Conservation (phyloP, 352 stramenopile species). For the Globisporangium heterothallicum region DNA sequence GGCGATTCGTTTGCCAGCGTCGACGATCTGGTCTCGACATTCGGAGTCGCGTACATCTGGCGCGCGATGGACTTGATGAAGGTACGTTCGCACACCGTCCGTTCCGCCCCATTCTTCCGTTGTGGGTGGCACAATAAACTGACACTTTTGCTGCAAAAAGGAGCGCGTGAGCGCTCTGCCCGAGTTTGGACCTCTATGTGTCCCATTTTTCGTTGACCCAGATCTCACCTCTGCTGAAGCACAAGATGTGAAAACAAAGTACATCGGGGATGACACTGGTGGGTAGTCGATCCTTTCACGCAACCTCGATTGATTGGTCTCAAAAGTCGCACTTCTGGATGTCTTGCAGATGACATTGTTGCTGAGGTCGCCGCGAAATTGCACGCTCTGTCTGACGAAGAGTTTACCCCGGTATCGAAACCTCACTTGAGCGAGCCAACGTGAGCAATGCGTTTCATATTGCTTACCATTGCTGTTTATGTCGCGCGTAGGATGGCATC, state of each 20-base stretch:
- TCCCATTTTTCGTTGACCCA: constrained; percentile 63
- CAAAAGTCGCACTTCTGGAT: not conserved
- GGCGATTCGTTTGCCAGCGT: constrained; percentile 19
- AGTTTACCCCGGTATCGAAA: constrained; percentile 52
- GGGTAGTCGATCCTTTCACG: constrained; percentile 16
- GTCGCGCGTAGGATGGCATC: constrained; percentile 50
- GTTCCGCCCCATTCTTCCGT: too few relatives aligned
- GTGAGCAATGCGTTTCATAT: too few relatives aligned
- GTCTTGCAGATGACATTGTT: constrained; percentile 39
- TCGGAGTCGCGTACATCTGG: constrained; percentile 70
- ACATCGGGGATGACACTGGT: constrained; percentile 61
- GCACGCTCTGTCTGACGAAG: constrained; percentile 43
- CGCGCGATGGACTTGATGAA: constrained; percentile 80
- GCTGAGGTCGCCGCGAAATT: constrained; percentile 38
- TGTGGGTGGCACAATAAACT: too few relatives aligned
- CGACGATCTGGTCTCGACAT: constrained; percentile 35
- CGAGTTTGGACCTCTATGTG: constrained; percentile 74
- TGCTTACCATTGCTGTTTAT: not conserved
- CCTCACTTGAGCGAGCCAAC: too few relatives aligned
- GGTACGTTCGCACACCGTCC: constrained; percentile 25
- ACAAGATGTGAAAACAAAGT: constrained; percentile 63
- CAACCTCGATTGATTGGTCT: not conserved
- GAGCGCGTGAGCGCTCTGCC: constrained; percentile 74
- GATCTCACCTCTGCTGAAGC: constrained; percentile 49
- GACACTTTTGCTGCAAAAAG: constrained; percentile 13